Evolutionary conservation across 495 filamentous ascomycete genomes (phyloP), one percentile per base, ranked within the genome.

Genomic region (Podospora pseudopauciseta): DNA sequence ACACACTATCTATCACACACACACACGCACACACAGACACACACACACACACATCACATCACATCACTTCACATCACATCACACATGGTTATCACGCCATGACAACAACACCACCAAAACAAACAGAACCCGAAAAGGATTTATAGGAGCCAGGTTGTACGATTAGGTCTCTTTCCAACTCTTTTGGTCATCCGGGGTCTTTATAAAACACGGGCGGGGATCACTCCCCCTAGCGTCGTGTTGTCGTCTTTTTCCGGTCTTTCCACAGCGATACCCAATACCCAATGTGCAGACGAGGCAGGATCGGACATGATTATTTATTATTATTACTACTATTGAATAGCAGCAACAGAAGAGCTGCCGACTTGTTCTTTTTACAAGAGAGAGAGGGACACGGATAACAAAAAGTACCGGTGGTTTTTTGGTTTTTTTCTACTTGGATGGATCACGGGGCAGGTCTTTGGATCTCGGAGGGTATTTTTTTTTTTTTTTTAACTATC

Each of bases 81-180:
- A 66, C 30, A 32, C 4, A 0, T 23, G 23, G 7, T 20, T 60
- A 20, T 44, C 64, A n/a, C 16, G 26, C 28, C 44, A 63, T 23
- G 23, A 23, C 58, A 23, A 28, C 26, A 26, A 60, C 64, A 63
- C 66, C 7, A 32, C 30, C 4, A 32, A 32, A 57, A 58, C 65
- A 62, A 65, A 19, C 7, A 68, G 73, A 68, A 69, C 64, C 66
- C 60, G 70, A 72, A 71, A 61, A 55, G 66, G 16, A 68, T 64
- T 68, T 66, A 66, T 59, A 68, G 67, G 59, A 71, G 67, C 69
- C 68, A 72, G 72, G 58, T 66, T 77, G 76, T 77, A 78, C 72
- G 75, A 78, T 75, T 72, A 72, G 67, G 69, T 77, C 73, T 77
- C 70, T 72, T 72, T 70, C 65, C 65, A 68, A 64, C 65, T 77